These are phyloP conservation scores for Hyaloscypha finlandica DNA, from an alignment of 495 filamentous ascomycete genomes.

Conservation along the genomic window DNA sequence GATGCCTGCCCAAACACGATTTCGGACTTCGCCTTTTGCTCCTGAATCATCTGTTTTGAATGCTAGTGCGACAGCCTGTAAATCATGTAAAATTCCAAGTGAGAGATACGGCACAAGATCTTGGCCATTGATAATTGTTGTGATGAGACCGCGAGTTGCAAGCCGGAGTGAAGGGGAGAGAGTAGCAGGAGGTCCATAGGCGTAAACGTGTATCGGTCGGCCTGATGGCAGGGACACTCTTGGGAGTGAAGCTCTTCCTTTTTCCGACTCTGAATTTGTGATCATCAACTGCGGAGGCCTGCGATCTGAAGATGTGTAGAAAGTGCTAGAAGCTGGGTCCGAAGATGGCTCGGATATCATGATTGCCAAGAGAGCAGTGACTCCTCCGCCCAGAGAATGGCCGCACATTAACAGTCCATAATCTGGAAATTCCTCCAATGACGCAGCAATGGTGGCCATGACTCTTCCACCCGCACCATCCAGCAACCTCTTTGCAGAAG, in stretches of 20 bases:
- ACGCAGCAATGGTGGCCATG: constrained; percentile 67
- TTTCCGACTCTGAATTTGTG: constrained; percentile 13
- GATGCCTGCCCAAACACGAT: constrained; percentile 65
- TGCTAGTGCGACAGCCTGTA: constrained; percentile 68
- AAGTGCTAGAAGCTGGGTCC: constrained; percentile 38
- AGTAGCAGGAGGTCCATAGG: constrained; percentile 73
- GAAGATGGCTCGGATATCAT: constrained; percentile 66
- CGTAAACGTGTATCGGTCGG: constrained; percentile 75
- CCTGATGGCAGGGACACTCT: constrained; percentile 59
- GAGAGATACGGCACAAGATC: constrained; percentile 77
- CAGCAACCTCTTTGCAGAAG: constrained; percentile 70
- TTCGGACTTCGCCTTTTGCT: constrained; percentile 64
- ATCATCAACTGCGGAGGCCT: constrained; percentile 45
- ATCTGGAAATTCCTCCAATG: constrained; percentile 67
- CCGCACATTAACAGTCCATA: constrained; percentile 79
- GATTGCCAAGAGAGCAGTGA: constrained; percentile 72
- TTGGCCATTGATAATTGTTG: constrained; percentile 69
- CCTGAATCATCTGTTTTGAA: constrained; percentile 71
- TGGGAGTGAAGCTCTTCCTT: constrained; percentile 29
- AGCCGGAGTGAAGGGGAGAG: constrained; percentile 72
- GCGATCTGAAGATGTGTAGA: constrained; percentile 47
- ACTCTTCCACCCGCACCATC: constrained; percentile 63
- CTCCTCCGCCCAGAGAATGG: constrained; percentile 75
- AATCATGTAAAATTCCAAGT: constrained; percentile 72
- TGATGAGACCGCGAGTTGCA: constrained; percentile 74